Percentiles rank a stretch among this genome's conserved stretches.
Evolutionary conservation across 75 land plant genomes (phyloP).

Genomic region (Pinus tabuliformis): DNA sequence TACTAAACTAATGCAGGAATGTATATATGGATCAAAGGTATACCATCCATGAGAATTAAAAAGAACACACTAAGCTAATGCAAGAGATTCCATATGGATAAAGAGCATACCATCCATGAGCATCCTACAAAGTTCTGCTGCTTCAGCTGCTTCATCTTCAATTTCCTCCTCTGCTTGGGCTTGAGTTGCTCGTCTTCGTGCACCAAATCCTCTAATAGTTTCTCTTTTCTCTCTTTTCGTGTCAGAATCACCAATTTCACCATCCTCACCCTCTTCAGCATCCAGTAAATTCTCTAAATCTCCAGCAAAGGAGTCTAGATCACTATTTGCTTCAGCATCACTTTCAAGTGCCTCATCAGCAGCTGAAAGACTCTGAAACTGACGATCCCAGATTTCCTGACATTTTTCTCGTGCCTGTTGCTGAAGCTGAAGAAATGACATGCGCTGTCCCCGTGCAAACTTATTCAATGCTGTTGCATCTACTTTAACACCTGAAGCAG

Average conservation of each 20-base stretch:
- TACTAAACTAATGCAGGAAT: no score
- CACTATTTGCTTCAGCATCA: slow-evolving; percentile 93
- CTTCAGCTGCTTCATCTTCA: slow-evolving; percentile 97
- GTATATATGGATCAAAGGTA: neutral
- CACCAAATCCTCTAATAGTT: slow-evolving; percentile 74
- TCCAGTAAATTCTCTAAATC: slow-evolving; percentile 96
- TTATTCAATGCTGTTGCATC: slow-evolving; percentile 81
- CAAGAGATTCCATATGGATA: no score
- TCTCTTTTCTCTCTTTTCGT: slow-evolving; percentile 61
- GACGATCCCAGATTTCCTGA: slow-evolving; percentile 98
- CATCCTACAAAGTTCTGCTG: slow-evolving; percentile 84
- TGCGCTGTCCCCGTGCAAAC: slow-evolving; percentile 96
- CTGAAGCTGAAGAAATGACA: slow-evolving; percentile 96
- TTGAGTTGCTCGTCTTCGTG: slow-evolving; percentile 60
- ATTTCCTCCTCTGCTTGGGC: slow-evolving; percentile 88
- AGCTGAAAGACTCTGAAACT: slow-evolving; percentile 81
- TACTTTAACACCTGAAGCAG: slow-evolving; percentile 80
- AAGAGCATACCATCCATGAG: slow-evolving; percentile 80
- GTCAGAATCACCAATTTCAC: slow-evolving; percentile 36
- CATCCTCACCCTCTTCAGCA: slow-evolving; percentile 92
- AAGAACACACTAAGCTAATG: no score
- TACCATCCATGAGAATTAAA: slow-evolving; percentile 89
- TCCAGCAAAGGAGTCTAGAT: slow-evolving; percentile 98
- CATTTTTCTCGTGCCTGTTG: slow-evolving; percentile 97
- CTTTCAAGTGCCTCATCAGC: slow-evolving; percentile 77